These are phyloP conservation scores for Lipomyces orientalis DNA, from an alignment of 805 yeast genomes.

Conservation along the genomic window DNA sequence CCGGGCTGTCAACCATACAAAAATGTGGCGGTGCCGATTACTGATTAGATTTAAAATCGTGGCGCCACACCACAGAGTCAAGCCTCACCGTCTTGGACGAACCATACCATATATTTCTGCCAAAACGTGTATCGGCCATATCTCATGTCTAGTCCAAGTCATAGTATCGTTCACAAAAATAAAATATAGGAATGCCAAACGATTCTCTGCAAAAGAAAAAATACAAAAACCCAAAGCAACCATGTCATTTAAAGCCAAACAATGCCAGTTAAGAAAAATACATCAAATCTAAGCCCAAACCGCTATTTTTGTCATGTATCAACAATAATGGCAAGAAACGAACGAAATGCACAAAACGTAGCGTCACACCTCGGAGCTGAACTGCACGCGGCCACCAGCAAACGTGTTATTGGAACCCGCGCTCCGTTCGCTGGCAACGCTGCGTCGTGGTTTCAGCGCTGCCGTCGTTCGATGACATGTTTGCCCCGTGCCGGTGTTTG, in stretches of 20 bases:
- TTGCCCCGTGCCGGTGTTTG: neutral
- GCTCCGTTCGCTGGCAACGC: conserved; percentile 12
- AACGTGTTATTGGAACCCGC: neutral
- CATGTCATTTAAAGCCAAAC: neutral
- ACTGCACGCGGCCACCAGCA: neutral
- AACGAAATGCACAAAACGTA: neutral
- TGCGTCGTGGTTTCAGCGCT: neutral
- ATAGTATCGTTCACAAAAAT: neutral
- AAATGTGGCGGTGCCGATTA: no score
- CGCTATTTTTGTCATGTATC: neutral
- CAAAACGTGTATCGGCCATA: neutral
- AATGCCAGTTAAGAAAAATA: conserved; percentile 3
- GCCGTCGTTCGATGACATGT: neutral
- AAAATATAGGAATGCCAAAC: neutral
- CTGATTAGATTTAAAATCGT: no score
- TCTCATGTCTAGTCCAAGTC: neutral
- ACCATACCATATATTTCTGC: neutral
- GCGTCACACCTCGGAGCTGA: neutral
- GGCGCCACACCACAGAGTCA: no score
- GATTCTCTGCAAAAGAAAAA: neutral
- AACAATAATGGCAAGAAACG: neutral
- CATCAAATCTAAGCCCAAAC: neutral
- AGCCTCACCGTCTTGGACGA: neutral
- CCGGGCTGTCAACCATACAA: no score
- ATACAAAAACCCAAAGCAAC: neutral